A percentile compares a stretch with the other conserved stretches of the same genome.
Conservation (phyloP, 148 eudicot genomes). For the Chenopodium suecicum region DNA sequence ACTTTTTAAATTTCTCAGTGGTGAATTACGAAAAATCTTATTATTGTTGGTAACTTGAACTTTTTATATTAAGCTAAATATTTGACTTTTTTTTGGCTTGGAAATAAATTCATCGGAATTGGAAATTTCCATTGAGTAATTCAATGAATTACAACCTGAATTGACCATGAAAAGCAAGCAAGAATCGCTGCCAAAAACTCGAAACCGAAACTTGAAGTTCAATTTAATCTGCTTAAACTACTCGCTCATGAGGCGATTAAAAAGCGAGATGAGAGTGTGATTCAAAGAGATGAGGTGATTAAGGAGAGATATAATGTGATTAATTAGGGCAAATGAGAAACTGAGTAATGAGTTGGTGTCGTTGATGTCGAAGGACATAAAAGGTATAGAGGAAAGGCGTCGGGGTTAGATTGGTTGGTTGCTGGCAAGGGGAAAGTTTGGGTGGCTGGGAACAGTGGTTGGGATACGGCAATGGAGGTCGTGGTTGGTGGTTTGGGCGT, state of each 20-base stretch:
- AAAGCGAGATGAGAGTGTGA: constrained; percentile 74
- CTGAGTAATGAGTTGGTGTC: constrained; percentile 36
- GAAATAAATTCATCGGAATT: constrained; percentile 25
- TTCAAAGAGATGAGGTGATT: constrained; percentile 53
- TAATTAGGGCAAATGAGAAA: constrained; percentile 45
- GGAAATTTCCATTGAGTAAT: constrained; percentile 59
- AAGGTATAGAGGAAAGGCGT: no score
- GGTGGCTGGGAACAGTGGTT: no score
- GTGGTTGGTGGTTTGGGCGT: no score
- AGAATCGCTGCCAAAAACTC: constrained; percentile 62
- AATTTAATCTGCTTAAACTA: constrained; percentile 62
- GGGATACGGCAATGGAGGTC: no score
- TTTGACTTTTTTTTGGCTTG: no score
- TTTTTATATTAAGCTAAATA: no score
- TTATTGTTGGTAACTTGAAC: no score
- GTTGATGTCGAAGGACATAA: no score
- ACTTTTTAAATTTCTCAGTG: no score
- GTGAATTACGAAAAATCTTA: no score
- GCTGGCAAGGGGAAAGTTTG: no score
- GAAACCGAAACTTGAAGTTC: constrained; percentile 55
- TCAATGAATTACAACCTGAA: constrained; percentile 57
- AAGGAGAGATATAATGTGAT: constrained; percentile 49
- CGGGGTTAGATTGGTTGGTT: no score
- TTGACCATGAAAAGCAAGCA: constrained; percentile 70
- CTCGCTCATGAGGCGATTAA: constrained; percentile 82